Conservation (phyloP, 495 filamentous ascomycete genomes). For the Stereocaulon alpinum region DNA sequence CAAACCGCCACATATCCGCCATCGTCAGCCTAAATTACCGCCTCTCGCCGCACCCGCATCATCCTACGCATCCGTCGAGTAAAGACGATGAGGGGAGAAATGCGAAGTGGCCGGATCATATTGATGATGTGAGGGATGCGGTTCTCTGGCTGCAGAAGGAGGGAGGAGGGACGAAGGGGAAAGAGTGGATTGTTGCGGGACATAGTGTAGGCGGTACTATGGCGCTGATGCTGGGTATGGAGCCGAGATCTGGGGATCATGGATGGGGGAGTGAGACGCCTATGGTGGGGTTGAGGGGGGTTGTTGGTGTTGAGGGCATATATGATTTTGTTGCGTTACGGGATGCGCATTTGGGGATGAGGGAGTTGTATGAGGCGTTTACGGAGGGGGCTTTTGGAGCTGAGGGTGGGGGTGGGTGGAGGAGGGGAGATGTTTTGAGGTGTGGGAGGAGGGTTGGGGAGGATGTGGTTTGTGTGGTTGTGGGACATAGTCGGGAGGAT, state of each 20-base stretch:
- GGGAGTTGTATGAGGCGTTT: constrained; percentile 48
- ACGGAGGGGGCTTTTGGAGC: constrained; percentile 52
- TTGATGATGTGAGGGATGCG: constrained; percentile 56
- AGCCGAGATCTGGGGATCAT: constrained; percentile 18
- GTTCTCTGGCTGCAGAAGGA: constrained; percentile 49
- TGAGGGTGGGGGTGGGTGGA: constrained; percentile 39
- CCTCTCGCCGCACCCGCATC: constrained; percentile 58
- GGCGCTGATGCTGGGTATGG: constrained; percentile 57
- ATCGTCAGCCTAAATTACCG: constrained; percentile 73
- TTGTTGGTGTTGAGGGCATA: constrained; percentile 55
- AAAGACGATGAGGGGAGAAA: neutral
- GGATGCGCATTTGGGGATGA: constrained; percentile 30
- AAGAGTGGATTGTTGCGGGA: constrained; percentile 55
- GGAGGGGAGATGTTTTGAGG: constrained; percentile 39
- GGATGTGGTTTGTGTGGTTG: constrained; percentile 38
- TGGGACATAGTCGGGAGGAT: constrained; percentile 53
- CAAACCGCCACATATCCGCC: constrained; percentile 39
- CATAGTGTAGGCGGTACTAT: constrained; percentile 71
- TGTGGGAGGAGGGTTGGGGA: constrained; percentile 33
- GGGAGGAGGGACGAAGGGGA: constrained; percentile 33
- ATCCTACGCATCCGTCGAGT: constrained; percentile 33
- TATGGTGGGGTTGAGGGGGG: constrained; percentile 36
- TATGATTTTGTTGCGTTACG: constrained; percentile 53
- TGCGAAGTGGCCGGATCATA: constrained; percentile 62
- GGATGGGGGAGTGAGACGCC: constrained; percentile 26